These are phyloP conservation scores for Nicotiana undulata DNA, from an alignment of 257 asterid genomes.

Conservation along the genomic window DNA sequence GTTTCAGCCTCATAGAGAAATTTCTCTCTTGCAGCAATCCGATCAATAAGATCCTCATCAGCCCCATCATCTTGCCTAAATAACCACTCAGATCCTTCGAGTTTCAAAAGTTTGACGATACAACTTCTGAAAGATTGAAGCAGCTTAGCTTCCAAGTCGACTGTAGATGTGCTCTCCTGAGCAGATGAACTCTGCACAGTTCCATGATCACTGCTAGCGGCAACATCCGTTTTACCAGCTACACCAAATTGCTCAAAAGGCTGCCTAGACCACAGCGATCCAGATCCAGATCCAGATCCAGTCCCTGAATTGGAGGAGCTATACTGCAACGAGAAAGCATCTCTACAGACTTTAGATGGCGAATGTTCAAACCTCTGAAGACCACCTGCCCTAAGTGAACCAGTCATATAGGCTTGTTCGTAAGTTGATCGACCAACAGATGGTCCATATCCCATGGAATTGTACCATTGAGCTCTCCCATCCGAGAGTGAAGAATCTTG, in stretches of 20 bases:
- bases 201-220: conserved; percentile 10
- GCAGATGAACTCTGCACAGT: conserved; percentile 11
- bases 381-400: conserved; percentile 42
- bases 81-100: conserved; percentile 90
- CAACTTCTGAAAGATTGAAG: conserved; percentile 85
- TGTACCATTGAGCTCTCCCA: conserved; percentile 38
- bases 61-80: conserved; percentile 88
- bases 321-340: conserved; percentile 45
- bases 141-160: conserved; percentile 65
- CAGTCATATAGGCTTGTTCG: conserved; percentile 30
- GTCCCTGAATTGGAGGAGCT: conserved; percentile 41
- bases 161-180: conserved; percentile 39
- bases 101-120: conserved; percentile 64
- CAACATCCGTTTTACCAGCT: conserved; percentile 46
- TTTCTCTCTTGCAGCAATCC: conserved; percentile 84
- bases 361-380: conserved; percentile 42
- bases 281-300: conserved; percentile 17
- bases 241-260: conserved; percentile 89
- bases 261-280: conserved; percentile 79
- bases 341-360: conserved; percentile 53
- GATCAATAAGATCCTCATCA: conserved; percentile 89
- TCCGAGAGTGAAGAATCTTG: conserved; percentile 35
- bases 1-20: conserved; percentile 63
- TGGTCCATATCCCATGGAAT: conserved; percentile 34
- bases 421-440: conserved; percentile 30